These are phyloP conservation scores for Diplodia seriata DNA, from an alignment of 2,329 filamentous ascomycete genomes.

Conservation along the genomic window DNA sequence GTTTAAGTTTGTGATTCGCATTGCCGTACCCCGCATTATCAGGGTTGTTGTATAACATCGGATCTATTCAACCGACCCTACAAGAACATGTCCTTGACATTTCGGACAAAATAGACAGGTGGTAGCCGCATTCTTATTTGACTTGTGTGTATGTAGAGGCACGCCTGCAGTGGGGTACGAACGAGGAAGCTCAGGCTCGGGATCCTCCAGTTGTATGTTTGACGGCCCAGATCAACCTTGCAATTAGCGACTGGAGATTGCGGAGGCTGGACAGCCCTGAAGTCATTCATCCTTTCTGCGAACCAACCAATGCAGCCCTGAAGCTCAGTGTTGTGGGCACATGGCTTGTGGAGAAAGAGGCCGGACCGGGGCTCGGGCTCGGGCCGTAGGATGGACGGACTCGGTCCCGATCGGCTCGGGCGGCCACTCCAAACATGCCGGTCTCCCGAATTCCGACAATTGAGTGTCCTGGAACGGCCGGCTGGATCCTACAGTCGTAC, in stretches of 20 bases:
- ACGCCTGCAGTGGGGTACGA: not conserved
- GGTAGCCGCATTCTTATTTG: not conserved
- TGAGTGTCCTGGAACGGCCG: not conserved
- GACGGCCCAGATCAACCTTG: not conserved
- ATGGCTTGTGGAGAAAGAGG: not conserved
- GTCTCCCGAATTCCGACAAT: not conserved
- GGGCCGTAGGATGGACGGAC: not conserved
- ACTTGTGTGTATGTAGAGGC: not conserved
- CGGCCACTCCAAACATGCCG: no score
- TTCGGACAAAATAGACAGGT: not conserved
- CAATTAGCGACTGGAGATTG: no score
- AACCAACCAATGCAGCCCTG: not conserved
- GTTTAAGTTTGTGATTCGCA: not conserved
- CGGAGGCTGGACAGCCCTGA: not conserved
- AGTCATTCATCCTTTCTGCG: not conserved
- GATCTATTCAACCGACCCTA: slow-evolving; percentile 9
- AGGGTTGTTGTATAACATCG: not conserved
- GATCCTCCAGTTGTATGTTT: not conserved
- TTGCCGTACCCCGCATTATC: slow-evolving; percentile 18
- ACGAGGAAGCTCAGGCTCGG: not conserved
- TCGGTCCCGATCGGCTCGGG: not conserved
- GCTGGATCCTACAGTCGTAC: no score
- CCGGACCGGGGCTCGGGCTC: not conserved
- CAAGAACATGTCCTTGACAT: not conserved
- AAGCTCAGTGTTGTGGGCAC: not conserved